Percentiles rank a stretch among this genome's conserved stretches.
Evolutionary conservation across 2,329 filamentous ascomycete genomes (phyloP).

Genomic region (Colletotrichum viniferum): DNA sequence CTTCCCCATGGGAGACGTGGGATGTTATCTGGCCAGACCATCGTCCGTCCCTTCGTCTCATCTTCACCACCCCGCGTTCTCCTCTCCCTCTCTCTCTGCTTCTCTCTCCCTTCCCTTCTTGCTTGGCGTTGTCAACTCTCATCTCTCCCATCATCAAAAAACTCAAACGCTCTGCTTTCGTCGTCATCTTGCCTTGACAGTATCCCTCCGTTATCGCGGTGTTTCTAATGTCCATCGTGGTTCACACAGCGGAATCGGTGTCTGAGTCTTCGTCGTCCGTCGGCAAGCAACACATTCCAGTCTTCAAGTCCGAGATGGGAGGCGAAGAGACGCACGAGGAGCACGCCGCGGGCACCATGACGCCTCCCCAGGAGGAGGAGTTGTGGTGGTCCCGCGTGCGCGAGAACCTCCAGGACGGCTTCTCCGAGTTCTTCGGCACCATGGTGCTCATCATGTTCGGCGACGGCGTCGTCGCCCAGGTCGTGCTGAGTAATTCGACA

Average conservation of each 20-base stretch:
- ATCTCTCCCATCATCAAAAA: neutral
- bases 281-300: constrained; percentile 31
- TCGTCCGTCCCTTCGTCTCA: neutral
- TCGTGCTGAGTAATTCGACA: constrained; percentile 56
- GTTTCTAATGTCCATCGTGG: constrained; percentile 32
- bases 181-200: neutral
- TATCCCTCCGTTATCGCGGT: neutral
- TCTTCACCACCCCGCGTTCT: constrained; percentile 2
- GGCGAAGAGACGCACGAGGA: constrained; percentile 22
- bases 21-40: constrained; percentile 10
- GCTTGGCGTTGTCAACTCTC: neutral
- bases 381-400: constrained; percentile 58
- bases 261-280: constrained; percentile 36
- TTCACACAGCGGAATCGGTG: constrained; percentile 31
- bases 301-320: constrained; percentile 36
- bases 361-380: constrained; percentile 26
- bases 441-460: constrained; percentile 74
- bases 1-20: constrained; percentile 21
- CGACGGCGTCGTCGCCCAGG: constrained; percentile 74
- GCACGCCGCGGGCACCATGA: constrained; percentile 17
- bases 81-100: neutral
- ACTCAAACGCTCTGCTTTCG: neutral
- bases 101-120: neutral
- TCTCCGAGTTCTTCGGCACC: constrained; percentile 72
- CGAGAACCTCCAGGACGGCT: constrained; percentile 56